These are phyloP conservation scores for Cercospora nicotianae DNA, from an alignment of 2,329 filamentous ascomycete genomes.

Conservation along the genomic window DNA sequence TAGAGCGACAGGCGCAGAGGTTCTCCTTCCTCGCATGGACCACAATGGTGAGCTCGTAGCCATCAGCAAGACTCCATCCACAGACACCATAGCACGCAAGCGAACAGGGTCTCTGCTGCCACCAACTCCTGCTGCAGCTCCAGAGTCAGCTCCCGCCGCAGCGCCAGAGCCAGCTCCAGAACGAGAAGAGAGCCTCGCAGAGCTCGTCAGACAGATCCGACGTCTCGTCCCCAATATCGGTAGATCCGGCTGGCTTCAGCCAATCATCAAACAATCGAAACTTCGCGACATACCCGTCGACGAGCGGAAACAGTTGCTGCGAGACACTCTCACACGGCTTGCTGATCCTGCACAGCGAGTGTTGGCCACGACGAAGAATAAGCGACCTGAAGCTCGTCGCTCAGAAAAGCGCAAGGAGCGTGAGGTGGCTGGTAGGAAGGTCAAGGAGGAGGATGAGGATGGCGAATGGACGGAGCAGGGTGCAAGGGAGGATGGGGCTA, in stretches of 20 bases:
- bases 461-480: background rate
- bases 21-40: background rate
- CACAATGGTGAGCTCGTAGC: background rate
- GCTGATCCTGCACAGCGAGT: background rate
- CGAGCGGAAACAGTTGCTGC: background rate
- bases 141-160: background rate
- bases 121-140: background rate
- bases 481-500: background rate
- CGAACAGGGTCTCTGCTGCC: background rate
- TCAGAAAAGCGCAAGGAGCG: background rate
- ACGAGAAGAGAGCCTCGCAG: background rate
- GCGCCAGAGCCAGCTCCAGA: background rate
- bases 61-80: background rate
- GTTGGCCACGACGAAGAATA: background rate
- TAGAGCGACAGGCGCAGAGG: background rate
- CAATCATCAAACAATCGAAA: background rate
- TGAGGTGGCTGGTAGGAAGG: background rate
- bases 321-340: background rate
- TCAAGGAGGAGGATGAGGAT: background rate
- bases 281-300: background rate
- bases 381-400: background rate
- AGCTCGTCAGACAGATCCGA: background rate
- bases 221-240: background rate
- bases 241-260: background rate
- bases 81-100: background rate